Evolutionary conservation across 129 eudicot species (phyloP), one percentile per base, ranked within the genome.

Genomic region (Gnaphalium uliginosum): DNA sequence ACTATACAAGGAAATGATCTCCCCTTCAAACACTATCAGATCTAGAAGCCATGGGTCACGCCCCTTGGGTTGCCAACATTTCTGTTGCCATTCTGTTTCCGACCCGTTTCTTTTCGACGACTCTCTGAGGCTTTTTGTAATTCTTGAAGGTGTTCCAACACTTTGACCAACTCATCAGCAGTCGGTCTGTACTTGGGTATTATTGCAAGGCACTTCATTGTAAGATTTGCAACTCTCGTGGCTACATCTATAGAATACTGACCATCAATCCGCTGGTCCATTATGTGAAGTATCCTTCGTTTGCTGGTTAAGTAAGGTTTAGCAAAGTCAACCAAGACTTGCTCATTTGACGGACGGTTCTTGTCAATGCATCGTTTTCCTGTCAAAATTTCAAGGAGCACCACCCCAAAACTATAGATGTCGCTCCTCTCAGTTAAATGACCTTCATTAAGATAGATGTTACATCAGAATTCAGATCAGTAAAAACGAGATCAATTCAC

Each of bases 361-460:
- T 80, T 80, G 83, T 93, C 98, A 2, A 90, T 71, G 30, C 86
- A 90, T 43, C 97, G 82, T 27, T 84, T 85, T 37, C 98, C 97
- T 0, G 98, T 86, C 76, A 93, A 33, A 73, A 93, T 88, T 74
- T 93, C 97, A 0, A 93, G 88, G 39, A 93, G 86, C 48, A 93
- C 98, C 33, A 93, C 97, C 73, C 98, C 97, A 14, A 93, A 93
- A 76, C 98, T 88, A 78, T 90, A 93, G 70, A 93, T 85, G 68
- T 93, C 98, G 41, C 96, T 93, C 81, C 85, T 89, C 7, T 89
- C 78, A 18, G 98, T 93, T 67, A 93, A 71, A 72, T 90, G 98
- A 69, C 98, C 98, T 93, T 67, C 89, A 86, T 10, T 39, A 67
- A 25, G 50, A 71, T 58, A 70, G 24, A 41, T 14, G 37, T 75